These are phyloP conservation scores for Creolimax fragrantissima DNA, from an alignment of 78 protist genomes.

Conservation along the genomic window DNA sequence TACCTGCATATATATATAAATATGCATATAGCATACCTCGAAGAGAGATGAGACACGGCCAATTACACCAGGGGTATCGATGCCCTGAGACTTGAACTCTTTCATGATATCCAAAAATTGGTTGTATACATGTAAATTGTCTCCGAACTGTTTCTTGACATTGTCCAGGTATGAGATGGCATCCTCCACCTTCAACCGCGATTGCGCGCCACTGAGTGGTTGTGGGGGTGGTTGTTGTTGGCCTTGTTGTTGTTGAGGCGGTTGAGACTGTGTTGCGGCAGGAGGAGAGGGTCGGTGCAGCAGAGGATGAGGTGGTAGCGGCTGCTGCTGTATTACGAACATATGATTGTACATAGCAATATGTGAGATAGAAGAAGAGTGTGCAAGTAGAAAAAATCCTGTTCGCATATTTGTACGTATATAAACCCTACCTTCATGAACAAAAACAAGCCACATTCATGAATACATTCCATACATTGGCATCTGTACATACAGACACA, in stretches of 20 bases:
- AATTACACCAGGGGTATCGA: slow-evolving; percentile 86
- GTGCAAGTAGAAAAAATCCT: neutral
- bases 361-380: neutral
- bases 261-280: neutral
- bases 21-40: no score
- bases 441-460: neutral
- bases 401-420: neutral
- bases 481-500: neutral
- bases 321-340: neutral
- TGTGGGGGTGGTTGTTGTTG: neutral
- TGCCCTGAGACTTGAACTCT: slow-evolving; percentile 81
- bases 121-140: slow-evolving; percentile 75
- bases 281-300: neutral
- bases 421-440: neutral
- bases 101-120: slow-evolving; percentile 87
- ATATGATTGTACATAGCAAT: neutral
- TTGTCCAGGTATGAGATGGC: slow-evolving; percentile 53
- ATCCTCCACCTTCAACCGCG: neutral
- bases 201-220: neutral
- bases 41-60: slow-evolving; percentile 69
- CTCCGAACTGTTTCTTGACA: slow-evolving; percentile 74
- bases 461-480: neutral
- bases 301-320: neutral
- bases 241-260: neutral
- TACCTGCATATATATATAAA: no score